Evolutionary conservation across 2,329 filamentous ascomycete genomes (phyloP).

Genomic region (Fusarium acutatum): DNA sequence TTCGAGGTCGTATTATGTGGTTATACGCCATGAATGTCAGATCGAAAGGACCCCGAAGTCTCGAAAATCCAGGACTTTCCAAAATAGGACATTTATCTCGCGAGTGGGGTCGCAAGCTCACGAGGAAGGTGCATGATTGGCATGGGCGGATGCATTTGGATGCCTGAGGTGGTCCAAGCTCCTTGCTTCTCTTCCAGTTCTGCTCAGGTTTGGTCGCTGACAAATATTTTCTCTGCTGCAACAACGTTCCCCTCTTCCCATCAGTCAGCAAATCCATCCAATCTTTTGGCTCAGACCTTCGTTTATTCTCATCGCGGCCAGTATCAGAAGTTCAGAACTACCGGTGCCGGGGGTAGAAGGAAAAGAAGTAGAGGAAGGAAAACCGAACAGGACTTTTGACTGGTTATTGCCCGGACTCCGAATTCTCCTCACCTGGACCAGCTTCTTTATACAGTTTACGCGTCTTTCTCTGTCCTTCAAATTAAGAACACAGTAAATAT

Average conservation of each 20-base stretch:
- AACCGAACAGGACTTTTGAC: neutral
- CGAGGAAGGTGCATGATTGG: neutral
- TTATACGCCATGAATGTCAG: neutral
- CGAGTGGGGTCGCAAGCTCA: constrained; percentile 10
- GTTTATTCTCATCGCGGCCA: constrained; percentile 22
- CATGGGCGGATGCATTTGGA: neutral
- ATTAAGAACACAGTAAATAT: constrained; percentile 22
- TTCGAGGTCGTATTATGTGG: neutral
- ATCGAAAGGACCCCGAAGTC: neutral
- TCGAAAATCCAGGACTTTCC: constrained; percentile 1
- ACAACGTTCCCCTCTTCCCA: constrained; percentile 30
- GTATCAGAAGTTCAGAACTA: constrained; percentile 8
- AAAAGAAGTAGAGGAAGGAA: neutral
- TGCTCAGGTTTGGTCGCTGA: constrained; percentile 32
- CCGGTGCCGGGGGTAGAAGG: neutral
- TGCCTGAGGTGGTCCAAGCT: constrained; percentile 25
- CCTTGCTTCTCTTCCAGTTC: neutral
- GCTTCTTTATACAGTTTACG: constrained; percentile 3
- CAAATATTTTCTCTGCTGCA: constrained; percentile 39
- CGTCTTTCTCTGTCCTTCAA: constrained; percentile 13
- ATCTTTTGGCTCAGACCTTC: constrained; percentile 8
- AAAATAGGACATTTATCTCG: constrained; percentile 10
- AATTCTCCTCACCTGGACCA: neutral
- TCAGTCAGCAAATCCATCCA: constrained; percentile 31
- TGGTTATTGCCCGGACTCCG: neutral